Percentiles rank a stretch among this genome's conserved stretches.
Conservation (phyloP, 495 filamentous ascomycete genomes). For the Xylaria acuta region DNA sequence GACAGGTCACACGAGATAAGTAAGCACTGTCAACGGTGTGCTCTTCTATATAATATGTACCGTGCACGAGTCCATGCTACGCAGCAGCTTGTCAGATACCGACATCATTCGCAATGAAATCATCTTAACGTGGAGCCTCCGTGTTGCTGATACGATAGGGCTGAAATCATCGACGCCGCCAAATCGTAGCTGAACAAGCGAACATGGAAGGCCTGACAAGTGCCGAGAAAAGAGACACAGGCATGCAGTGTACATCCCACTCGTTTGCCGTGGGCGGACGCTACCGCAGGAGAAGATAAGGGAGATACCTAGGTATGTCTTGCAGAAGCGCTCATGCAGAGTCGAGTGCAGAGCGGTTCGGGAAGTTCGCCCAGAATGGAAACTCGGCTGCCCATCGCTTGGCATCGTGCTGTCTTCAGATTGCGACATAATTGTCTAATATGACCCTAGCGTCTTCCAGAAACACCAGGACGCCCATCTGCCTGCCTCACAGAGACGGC, state of each 20-base stretch:
- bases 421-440: conserved; percentile 23
- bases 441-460: conserved; percentile 11
- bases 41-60: not conserved
- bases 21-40: too few relatives aligned
- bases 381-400: conserved; percentile 15
- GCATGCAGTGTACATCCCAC: conserved; percentile 9
- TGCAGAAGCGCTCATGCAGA: conserved; percentile 3
- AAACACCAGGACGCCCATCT: not conserved
- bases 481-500: conserved; percentile 2
- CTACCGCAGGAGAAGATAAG: conserved; percentile 10
- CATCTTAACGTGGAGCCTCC: not conserved
- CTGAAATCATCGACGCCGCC: conserved; percentile 9
- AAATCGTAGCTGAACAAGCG: conserved; percentile 4
- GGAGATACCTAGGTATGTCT: not conserved
- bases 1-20: not conserved
- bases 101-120: not conserved
- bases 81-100: not conserved
- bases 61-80: not conserved
- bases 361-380: conserved; percentile 13
- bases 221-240: conserved; percentile 15
- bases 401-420: conserved; percentile 16
- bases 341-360: conserved; percentile 4
- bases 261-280: not conserved
- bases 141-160: conserved; percentile 8
- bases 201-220: not conserved